Evolutionary conservation across 1,284 basidiomycete species (phyloP).

Genomic region (Sporisorium exsertum): DNA sequence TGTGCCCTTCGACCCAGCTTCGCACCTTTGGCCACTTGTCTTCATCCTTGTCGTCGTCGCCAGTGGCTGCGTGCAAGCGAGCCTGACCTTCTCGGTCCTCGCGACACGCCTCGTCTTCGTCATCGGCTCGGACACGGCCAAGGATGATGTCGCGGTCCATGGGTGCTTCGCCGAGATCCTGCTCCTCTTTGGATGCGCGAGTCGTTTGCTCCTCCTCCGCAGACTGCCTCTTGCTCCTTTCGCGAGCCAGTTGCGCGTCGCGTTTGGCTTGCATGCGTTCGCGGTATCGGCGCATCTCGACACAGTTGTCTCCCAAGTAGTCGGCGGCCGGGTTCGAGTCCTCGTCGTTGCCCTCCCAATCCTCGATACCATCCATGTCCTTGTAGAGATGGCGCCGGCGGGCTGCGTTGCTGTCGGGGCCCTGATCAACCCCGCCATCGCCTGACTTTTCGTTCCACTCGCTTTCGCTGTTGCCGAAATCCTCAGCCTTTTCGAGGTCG

Average conservation of each 20-base stretch:
- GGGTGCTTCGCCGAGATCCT: conserved; percentile 55
- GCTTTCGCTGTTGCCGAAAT: conserved; percentile 8
- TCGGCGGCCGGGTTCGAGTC: conserved; percentile 57
- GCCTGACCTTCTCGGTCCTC: conserved; percentile 45
- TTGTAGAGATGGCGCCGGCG: conserved; percentile 18
- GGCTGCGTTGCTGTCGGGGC: conserved; percentile 12
- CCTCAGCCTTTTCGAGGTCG: conserved; percentile 58
- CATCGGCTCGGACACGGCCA: conserved; percentile 35
- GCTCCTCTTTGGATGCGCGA: conserved; percentile 34
- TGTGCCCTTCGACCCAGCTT: conserved; percentile 66
- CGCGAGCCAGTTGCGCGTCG: conserved; percentile 17
- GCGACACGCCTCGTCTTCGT: conserved; percentile 46
- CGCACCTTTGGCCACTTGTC: conserved; percentile 52
- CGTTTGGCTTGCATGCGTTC: conserved; percentile 30
- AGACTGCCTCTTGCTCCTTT: conserved; percentile 23
- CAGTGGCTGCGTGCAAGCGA: not conserved
- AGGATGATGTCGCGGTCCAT: conserved; percentile 54
- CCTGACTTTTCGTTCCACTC: conserved; percentile 35
- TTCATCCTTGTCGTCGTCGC: conserved; percentile 20
- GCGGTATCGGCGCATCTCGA: conserved; percentile 58
- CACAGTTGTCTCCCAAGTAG: conserved; percentile 65
- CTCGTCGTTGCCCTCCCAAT: conserved; percentile 55
- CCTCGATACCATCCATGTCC: conserved; percentile 55
- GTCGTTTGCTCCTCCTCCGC: conserved; percentile 21
- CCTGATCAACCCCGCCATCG: conserved; percentile 12